phyloP scores from a whole-genome alignment of 2,329 filamentous ascomycete genomes.

The Talaromyces sp. region DNA sequence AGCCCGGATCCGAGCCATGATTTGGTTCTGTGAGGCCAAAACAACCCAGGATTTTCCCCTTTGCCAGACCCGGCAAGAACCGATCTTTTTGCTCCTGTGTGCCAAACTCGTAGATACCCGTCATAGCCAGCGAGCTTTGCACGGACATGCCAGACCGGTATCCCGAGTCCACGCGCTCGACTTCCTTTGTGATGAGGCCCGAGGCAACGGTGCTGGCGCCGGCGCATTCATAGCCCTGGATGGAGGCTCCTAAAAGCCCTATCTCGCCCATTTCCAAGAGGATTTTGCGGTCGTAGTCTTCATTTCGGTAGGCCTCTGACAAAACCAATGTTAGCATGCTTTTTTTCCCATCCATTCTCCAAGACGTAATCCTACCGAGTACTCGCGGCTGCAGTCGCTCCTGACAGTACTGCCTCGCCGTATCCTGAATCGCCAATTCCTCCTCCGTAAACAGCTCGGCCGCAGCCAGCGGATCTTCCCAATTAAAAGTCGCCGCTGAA shows the following conservation, averaged over 20 bases:
- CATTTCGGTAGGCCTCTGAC: conserved; percentile 76
- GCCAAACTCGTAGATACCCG: conserved; percentile 82
- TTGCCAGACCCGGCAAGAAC: conserved; percentile 74
- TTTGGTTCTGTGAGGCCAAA: conserved; percentile 92
- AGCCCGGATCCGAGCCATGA: conserved; percentile 85
- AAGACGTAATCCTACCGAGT: conserved; percentile 56
- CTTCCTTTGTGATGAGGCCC: conserved; percentile 84
- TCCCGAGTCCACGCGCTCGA: conserved; percentile 85
- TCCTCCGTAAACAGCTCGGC: conserved; percentile 80
- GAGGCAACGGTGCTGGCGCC: conserved; percentile 82
- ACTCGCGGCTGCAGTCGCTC: conserved; percentile 81
- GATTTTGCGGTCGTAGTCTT: conserved; percentile 80
- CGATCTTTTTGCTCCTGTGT: conserved; percentile 82
- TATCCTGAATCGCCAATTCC: conserved; percentile 82
- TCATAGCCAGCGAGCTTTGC: conserved; percentile 90
- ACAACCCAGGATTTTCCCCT: conserved; percentile 74
- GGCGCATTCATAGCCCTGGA: conserved; percentile 82
- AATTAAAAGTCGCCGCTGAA: conserved; percentile 62
- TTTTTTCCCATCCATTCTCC: neutral
- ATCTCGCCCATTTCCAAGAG: conserved; percentile 88
- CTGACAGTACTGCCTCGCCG: conserved; percentile 89
- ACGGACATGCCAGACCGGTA: conserved; percentile 93
- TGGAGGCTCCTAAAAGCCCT: conserved; percentile 79
- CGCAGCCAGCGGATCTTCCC: conserved; percentile 79
- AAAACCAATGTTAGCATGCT: neutral